phyloP scores from a whole-genome alignment of 306 rosid genomes.

The Fragaria vesca region DNA sequence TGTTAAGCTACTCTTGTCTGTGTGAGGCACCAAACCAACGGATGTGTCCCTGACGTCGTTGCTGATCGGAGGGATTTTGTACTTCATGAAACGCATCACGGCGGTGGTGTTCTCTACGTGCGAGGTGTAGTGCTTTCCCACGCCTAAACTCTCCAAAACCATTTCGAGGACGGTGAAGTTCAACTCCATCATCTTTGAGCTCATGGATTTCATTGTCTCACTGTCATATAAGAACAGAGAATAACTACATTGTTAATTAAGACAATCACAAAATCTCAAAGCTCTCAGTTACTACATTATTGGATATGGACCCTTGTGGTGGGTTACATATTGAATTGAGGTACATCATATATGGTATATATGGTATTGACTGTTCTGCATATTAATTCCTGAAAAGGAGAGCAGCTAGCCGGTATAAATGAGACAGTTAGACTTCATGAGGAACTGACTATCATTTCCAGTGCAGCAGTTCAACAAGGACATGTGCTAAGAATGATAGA shows the following conservation, averaged over 20 bases:
- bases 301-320: not conserved
- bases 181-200: slow-evolving; percentile 32
- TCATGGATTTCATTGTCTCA: slow-evolving; percentile 32
- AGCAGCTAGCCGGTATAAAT: slow-evolving; percentile 5
- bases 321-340: not conserved
- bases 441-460: not conserved
- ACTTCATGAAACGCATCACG: slow-evolving; percentile 35
- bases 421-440: slow-evolving; percentile 6
- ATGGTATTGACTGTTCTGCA: not conserved
- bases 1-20: slow-evolving; percentile 40
- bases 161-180: slow-evolving; percentile 29
- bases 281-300: not conserved
- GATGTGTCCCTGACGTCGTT: not conserved
- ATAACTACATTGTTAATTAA: not conserved
- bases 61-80: slow-evolving; percentile 32
- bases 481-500: slow-evolving; percentile 15
- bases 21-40: slow-evolving; percentile 39
- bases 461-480: slow-evolving; percentile 4
- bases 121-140: slow-evolving; percentile 29
- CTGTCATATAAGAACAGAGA: slow-evolving; percentile 21
- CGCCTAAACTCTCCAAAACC: slow-evolving; percentile 39
- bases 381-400: not conserved
- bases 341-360: not conserved
- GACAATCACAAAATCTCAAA: not conserved
- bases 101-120: slow-evolving; percentile 27